Percentiles rank a stretch among this genome's conserved stretches.
Evolutionary conservation across 768 basidiomycete species (phyloP).

Genomic region (Termitomyces eurrhizus): DNA sequence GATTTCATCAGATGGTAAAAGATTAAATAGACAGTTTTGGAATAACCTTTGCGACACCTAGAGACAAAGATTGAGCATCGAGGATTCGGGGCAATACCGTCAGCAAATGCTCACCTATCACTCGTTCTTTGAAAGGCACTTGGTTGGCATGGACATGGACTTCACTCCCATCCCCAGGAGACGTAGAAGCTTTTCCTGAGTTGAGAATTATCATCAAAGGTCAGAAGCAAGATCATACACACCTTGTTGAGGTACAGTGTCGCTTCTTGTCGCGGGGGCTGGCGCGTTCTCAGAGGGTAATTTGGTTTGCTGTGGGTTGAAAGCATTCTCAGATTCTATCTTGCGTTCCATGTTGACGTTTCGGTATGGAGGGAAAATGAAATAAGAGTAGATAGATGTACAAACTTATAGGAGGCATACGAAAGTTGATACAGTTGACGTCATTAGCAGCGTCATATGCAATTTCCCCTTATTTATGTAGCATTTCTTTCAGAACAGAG

Average conservation of each 20-base stretch:
- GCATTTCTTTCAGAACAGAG: neutral
- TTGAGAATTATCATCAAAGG: neutral
- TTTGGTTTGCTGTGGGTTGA: slow-evolving; percentile 10
- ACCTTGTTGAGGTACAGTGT: slow-evolving; percentile 37
- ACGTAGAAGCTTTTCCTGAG: slow-evolving; percentile 26
- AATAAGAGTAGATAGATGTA: neutral
- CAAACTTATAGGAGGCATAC: neutral
- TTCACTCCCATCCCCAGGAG: slow-evolving; percentile 31
- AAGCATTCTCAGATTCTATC: neutral
- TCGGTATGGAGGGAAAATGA: neutral
- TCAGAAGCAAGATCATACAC: slow-evolving; percentile 11
- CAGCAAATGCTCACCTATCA: slow-evolving; percentile 40
- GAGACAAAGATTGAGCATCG: neutral
- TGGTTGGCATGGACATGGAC: slow-evolving; percentile 25
- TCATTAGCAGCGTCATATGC: slow-evolving; percentile 8
- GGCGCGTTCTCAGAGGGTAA: slow-evolving; percentile 23
- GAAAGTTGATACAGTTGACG: slow-evolving; percentile 7
- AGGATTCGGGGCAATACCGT: neutral
- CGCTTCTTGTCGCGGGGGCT: slow-evolving; percentile 23
- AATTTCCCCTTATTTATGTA: neutral
- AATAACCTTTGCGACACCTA: slow-evolving; percentile 31
- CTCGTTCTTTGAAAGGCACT: slow-evolving; percentile 56
- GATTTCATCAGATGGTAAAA: neutral
- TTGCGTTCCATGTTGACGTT: neutral
- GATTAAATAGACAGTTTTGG: neutral